Evolutionary conservation across 2,329 filamentous ascomycete species (phyloP), one percentile per base, ranked within the genome.

Genomic region (Nemania bipapillata): DNA sequence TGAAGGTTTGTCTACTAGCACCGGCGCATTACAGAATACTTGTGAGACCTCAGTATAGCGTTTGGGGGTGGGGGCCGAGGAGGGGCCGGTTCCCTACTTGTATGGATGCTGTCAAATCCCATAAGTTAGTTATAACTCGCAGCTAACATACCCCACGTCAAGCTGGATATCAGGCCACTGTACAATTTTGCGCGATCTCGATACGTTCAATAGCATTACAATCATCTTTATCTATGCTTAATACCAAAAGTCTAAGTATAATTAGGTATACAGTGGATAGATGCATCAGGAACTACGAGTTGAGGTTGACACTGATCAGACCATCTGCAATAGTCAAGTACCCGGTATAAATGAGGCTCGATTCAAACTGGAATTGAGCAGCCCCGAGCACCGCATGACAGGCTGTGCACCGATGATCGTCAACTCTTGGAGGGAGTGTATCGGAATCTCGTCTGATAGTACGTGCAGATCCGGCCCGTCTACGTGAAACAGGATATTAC

Each of bases 361-460:
- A 54, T 7, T 40, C 35, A 30, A 24, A 49, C 47, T 54, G 12
- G 55, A 55, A 58, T 47, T 20, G 45, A 65, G 66, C 66, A 70
- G 63, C 69, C 66, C 61, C 54, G 69, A 70, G 58, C 35, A 63
- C 56, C 65, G 65, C 66, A 69, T 65, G 59, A 65, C 54, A 65
- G 63, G 62, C 66, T 64, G 61, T 73, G 69, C 58, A 65, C 65
- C 70, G 67, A 72, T 73, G 67, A 72, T 73, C 69, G 61, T 66
- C 65, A 61, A 67, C 65, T 57, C 63, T 28, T 53, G 68, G 59
- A 70, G 69, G 68, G 59, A 70, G 69, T 65, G 67, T 67, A 62
- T 72, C 72, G 70, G 72, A 69, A 70, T 71, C 60, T 67, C 71
- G 65, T 74, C 69, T 73, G 68, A 72, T 72, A 17, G 61, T 70